Evolutionary conservation across 2,329 filamentous ascomycete species (phyloP).

Genomic region (Penicillium sp.): DNA sequence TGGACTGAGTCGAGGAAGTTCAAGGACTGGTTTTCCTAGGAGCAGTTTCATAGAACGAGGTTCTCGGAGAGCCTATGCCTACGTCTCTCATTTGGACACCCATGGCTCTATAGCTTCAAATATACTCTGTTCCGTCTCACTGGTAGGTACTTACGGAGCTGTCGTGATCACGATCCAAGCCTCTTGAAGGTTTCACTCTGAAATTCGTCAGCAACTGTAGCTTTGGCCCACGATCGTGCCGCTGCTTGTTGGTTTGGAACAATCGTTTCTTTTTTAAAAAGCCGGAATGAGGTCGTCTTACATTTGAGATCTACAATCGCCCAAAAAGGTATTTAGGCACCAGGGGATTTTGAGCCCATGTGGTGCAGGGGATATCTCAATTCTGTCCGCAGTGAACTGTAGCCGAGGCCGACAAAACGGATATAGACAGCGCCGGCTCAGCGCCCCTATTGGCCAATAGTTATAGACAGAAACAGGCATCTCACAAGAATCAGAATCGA

Average conservation of each 20-base stretch:
- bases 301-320: background rate
- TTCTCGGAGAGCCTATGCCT: background rate
- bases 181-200: background rate
- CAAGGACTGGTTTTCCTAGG: background rate
- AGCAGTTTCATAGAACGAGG: background rate
- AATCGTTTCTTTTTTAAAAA: too few species aligned
- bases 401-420: constrained; percentile 12
- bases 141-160: background rate
- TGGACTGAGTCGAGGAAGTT: background rate
- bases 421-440: constrained; percentile 9
- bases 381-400: constrained; percentile 11
- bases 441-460: background rate
- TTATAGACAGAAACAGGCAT: background rate
- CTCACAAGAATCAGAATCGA: background rate
- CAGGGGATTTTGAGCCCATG: background rate
- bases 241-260: background rate
- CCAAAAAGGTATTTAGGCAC: background rate
- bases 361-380: constrained; percentile 7
- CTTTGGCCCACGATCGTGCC: background rate
- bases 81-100: background rate
- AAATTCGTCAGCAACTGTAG: background rate
- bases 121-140: background rate
- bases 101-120: background rate
- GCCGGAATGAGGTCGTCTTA: background rate
- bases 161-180: background rate